Evolutionary conservation across 345 rosid genomes (phyloP), one percentile per base, ranked within the genome.

Genomic region (Barbarea vulgaris): DNA sequence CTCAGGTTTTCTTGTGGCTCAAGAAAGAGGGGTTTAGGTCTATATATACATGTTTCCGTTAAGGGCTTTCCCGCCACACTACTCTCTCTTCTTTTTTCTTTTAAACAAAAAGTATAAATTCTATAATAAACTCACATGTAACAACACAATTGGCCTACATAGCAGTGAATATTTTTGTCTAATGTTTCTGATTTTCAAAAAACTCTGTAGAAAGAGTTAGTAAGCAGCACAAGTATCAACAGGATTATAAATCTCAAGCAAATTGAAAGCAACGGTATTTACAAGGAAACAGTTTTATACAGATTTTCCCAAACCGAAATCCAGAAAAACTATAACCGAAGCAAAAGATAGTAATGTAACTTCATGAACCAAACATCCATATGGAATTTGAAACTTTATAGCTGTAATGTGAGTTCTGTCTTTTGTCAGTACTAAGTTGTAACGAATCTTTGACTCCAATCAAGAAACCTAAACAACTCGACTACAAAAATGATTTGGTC

Each of bases 101-200:
- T 44, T 14, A 44, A 44, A 44, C 48, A n/a, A 15, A 44, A 42
- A 21, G 10, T 8, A 47, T 9, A 24, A 25, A 3, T 36, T 37
- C 14, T 62, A 9, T 62, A 53, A 62, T 62, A 62, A 69, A 42
- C 31, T 62, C 28, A n/a, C n/a, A n/a, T 76, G 75, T 76, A 76
- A 52, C 74, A 33, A 14, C 31, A 36, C 31, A 36, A 31, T 24
- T 48, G 21, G 27, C 44, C 66, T 36, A 6, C 61, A 39, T 75
- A 67, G 78, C 72, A 66, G 78, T 74, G 59, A 34, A 42, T 51
- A 28, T 17, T 13, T 36, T 50, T 5, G 6, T 6, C n/a, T 44
- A 15, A 44, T 44, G 48, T 41, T 39, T 13, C 22, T 52, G 48
- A 15, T 15, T 44, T 15, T 15, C n/a, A n/a, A 15, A 2, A 44